Base-by-base conservation (phyloP, 352 stramenopile species). In the Sclerospora graminicola region DNA sequence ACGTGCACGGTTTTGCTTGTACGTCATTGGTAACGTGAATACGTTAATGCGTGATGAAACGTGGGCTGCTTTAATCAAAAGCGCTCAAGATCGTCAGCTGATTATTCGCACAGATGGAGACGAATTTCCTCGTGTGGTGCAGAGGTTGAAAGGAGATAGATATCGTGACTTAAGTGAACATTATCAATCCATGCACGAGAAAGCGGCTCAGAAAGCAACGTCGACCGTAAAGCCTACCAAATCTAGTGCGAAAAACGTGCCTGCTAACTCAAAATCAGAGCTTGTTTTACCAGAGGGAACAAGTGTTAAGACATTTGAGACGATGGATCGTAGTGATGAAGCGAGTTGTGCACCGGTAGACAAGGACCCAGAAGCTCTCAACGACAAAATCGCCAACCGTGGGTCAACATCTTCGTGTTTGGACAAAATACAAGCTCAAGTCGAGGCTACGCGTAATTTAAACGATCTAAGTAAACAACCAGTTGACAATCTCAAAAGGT, bases 1-100 rank as follows among this genome's bases (percentile, higher is more conserved):
- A 8, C 84, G 86, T 14, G 84, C 86, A 8, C 60, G 80, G 1
- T 95, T 90, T 47, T 92, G 83, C 34, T 41, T 95, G 21, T 94
- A 92, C 55, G 69, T 96, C 9, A 59, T 96, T 16, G 84, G 86
- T 5, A 77, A 87, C 20, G 73, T 82, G 30, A 56, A 71, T 8
- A 92, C 80, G 8, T 60, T 94, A 16, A 57, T 73, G 14, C 70
- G 76, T 5, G 80, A 94, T 47, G 60, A 80, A 41, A 92, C 80
- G 4, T 94, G 82, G 82, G 53, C 62, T 35, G 75, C 82, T 36
- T 54, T 94, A 4, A 77, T 91, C 5, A 63, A 71, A 8, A 94
- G 75, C 33, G 82, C 82, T 1, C 47, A 59, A 2, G 70, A 88
- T 37, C 66, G 82, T 1, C 72, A 72, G 24, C 40, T 94, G 1